These are phyloP conservation scores for Colletotrichum filicis DNA, from an alignment of 2,329 filamentous ascomycete genomes.

Conservation along the genomic window DNA sequence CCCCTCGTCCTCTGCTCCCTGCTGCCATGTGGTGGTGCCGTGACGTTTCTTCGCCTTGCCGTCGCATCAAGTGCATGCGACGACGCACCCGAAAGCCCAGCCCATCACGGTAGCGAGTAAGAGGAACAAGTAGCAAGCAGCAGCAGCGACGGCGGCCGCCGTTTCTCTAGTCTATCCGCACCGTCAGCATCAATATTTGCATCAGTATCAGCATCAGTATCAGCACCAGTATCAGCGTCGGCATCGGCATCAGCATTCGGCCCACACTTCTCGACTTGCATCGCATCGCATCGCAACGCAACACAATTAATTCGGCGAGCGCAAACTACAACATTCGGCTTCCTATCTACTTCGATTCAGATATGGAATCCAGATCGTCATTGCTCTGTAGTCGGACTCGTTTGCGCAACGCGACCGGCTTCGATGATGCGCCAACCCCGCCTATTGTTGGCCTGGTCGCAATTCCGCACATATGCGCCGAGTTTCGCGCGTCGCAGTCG, in stretches of 20 bases:
- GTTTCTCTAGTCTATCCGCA: not conserved
- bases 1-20: conserved; percentile 2
- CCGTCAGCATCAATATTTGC: not conserved
- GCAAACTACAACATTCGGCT: not conserved
- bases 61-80: conserved; percentile 14
- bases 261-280: not conserved
- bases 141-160: not conserved
- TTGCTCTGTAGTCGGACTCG: not conserved
- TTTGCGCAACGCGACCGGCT: not conserved
- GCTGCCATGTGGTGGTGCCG: conserved; percentile 5
- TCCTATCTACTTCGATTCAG: not conserved
- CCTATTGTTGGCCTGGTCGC: not conserved
- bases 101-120: not conserved
- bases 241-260: not conserved
- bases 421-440: conserved; percentile 17
- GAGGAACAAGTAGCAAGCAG: not conserved
- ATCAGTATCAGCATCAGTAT: not conserved
- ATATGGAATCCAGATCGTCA: not conserved
- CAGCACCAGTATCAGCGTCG: not conserved
- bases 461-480: not conserved
- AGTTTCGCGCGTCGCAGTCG: not conserved
- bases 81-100: not conserved
- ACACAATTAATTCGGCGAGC: not conserved
- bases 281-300: not conserved
- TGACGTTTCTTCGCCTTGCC: not conserved